A percentile compares a stretch with the other conserved stretches of the same genome.
phyloP scores from a whole-genome alignment of 2,329 filamentous ascomycete genomes.

The Aspergillus flavus region DNA sequence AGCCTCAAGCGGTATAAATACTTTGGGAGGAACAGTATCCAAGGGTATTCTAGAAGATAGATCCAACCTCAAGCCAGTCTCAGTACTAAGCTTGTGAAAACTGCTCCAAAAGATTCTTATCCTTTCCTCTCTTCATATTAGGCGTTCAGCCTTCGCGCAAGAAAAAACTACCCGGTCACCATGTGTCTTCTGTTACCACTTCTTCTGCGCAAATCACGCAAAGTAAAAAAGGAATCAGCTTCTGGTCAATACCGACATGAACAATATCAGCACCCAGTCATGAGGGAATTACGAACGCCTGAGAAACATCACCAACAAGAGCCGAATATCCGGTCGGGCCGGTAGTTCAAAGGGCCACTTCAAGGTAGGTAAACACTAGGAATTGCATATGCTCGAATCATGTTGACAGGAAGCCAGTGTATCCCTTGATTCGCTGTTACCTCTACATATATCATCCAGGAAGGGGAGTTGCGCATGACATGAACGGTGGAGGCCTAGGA shows the following conservation, averaged over 20 bases:
- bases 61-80: background rate
- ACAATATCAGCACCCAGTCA: background rate
- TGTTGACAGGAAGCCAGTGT: background rate
- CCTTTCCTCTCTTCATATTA: background rate
- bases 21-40: background rate
- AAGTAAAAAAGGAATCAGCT: background rate
- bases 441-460: background rate
- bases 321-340: background rate
- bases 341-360: background rate
- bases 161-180: fast-evolving
- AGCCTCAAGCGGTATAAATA: background rate
- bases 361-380: background rate
- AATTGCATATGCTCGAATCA: background rate
- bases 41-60: background rate
- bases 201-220: background rate
- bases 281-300: background rate
- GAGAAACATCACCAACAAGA: too few relatives aligned
- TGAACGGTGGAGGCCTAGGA: background rate
- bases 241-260: background rate
- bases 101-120: background rate
- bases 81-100: background rate
- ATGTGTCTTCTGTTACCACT: background rate
- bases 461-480: background rate
- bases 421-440: background rate
- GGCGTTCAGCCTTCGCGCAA: background rate